Percentiles rank a stretch among this genome's conserved stretches.
These are phyloP conservation scores for Cicer pinnatifidum DNA, from an alignment of 306 rosid genomes.

Conservation along the genomic window DNA sequence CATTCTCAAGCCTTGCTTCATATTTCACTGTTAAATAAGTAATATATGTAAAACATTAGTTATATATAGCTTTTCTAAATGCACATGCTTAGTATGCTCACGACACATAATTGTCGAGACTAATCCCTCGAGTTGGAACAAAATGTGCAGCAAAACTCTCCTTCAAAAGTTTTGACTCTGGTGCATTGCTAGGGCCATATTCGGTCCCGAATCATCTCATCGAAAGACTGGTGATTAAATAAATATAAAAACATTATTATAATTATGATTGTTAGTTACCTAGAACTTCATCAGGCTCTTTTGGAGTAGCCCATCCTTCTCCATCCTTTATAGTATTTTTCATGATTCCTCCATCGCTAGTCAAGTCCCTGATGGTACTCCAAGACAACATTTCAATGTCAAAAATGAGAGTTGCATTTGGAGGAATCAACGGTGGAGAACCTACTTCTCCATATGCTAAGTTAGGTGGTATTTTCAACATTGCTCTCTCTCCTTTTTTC, in stretches of 20 bases:
- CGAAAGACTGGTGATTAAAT: neutral
- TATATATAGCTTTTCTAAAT: neutral
- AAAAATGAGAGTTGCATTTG: constrained; percentile 63
- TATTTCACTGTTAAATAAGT: constrained; percentile 54
- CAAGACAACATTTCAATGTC: constrained; percentile 66
- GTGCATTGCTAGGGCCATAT: too few species aligned
- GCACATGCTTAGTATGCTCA: neutral
- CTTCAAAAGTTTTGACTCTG: too few species aligned
- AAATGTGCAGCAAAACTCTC: too few species aligned
- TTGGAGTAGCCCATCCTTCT: constrained; percentile 71
- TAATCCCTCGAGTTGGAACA: too few species aligned
- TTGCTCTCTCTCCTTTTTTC: constrained; percentile 75
- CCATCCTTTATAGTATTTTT: constrained; percentile 61
- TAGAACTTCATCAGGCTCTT: constrained; percentile 60
- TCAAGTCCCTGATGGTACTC: constrained; percentile 57
- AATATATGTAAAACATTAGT: neutral
- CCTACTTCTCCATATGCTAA: constrained; percentile 66
- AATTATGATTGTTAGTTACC: constrained; percentile 44
- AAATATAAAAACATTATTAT: neutral
- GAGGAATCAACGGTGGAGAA: constrained; percentile 62
- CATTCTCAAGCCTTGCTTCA: constrained; percentile 60
- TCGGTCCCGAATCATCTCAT: too few species aligned
- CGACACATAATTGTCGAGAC: too few species aligned
- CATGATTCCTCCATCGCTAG: constrained; percentile 65
- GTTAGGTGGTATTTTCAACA: constrained; percentile 64